Percentiles rank a stretch among this genome's conserved stretches.
These are phyloP conservation scores for Penicillium oxalicum DNA, from an alignment of 2,329 filamentous ascomycete genomes.

Conservation along the genomic window DNA sequence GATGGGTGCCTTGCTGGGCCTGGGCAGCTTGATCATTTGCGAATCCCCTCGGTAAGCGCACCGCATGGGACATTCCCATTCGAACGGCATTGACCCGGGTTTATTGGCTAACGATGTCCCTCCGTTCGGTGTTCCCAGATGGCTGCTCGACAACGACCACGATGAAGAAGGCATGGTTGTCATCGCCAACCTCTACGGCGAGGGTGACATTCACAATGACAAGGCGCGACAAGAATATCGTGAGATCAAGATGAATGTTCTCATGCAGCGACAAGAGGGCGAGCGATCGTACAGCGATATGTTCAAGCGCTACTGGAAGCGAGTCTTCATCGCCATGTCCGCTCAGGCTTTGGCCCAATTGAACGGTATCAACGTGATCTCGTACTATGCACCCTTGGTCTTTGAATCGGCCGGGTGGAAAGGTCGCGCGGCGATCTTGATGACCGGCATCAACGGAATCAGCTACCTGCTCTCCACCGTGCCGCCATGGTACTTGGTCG, in stretches of 20 bases:
- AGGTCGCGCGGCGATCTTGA: constrained; percentile 83
- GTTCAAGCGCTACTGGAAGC: constrained; percentile 86
- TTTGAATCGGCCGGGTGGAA: constrained; percentile 97
- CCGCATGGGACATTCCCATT: too few species aligned
- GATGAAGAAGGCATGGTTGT: constrained; percentile 98
- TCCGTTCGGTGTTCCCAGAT: constrained; percentile 49
- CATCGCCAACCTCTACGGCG: constrained; percentile 94
- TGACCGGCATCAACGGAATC: constrained; percentile 93
- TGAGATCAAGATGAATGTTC: constrained; percentile 97
- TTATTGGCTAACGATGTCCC: too few species aligned
- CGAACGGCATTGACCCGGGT: too few species aligned
- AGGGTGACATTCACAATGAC: constrained; percentile 86
- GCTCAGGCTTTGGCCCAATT: constrained; percentile 92
- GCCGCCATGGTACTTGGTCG: constrained; percentile 94
- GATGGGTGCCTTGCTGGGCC: constrained; percentile 79
- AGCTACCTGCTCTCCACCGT: constrained; percentile 89
- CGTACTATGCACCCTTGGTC: constrained; percentile 93
- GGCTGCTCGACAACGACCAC: constrained; percentile 94
- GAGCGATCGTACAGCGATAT: constrained; percentile 88
- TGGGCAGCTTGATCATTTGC: constrained; percentile 87
- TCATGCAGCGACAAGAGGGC: constrained; percentile 88
- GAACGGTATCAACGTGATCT: constrained; percentile 99
- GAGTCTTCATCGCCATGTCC: constrained; percentile 98
- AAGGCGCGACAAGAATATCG: constrained; percentile 94
- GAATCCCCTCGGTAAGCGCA: constrained; percentile 76